Percentiles rank a stretch among this genome's conserved stretches.
phyloP scores from a whole-genome alignment of 371 early-diverging fungal species.

The Haplosporangium sp. region DNA sequence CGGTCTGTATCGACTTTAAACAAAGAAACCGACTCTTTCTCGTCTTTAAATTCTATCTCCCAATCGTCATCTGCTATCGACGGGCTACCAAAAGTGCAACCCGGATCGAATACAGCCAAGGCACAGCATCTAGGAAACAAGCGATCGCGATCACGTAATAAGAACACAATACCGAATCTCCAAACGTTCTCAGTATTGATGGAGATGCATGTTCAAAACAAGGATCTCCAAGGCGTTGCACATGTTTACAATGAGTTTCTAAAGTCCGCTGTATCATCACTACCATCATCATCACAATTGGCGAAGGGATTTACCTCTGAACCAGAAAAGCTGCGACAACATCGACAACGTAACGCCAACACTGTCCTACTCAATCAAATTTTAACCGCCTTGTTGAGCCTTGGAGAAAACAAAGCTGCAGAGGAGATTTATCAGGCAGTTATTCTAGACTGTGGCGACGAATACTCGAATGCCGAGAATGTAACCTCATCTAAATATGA shows the following conservation, averaged over 20 bases:
- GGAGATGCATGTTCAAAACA: constrained; percentile 22
- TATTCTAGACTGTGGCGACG: background rate
- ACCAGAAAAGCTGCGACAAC: background rate
- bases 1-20: constrained; percentile 6
- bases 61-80: background rate
- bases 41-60: background rate
- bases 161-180: constrained; percentile 15
- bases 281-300: background rate
- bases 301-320: background rate
- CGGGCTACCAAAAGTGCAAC: background rate
- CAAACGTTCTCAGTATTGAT: constrained; percentile 49
- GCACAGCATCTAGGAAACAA: background rate
- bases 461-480: too few relatives aligned
- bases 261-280: constrained; percentile 3
- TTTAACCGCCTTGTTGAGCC: constrained; percentile 23
- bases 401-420: constrained; percentile 37
- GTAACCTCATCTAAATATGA: background rate
- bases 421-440: constrained; percentile 30
- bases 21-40: background rate
- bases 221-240: constrained; percentile 26
- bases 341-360: constrained; percentile 10
- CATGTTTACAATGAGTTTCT: constrained; percentile 26
- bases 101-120: background rate
- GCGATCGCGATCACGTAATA: background rate
- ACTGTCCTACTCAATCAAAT: constrained; percentile 39